These are phyloP conservation scores for Fusarium sp. DNA, from an alignment of 2,329 filamentous ascomycete genomes.

Conservation along the genomic window DNA sequence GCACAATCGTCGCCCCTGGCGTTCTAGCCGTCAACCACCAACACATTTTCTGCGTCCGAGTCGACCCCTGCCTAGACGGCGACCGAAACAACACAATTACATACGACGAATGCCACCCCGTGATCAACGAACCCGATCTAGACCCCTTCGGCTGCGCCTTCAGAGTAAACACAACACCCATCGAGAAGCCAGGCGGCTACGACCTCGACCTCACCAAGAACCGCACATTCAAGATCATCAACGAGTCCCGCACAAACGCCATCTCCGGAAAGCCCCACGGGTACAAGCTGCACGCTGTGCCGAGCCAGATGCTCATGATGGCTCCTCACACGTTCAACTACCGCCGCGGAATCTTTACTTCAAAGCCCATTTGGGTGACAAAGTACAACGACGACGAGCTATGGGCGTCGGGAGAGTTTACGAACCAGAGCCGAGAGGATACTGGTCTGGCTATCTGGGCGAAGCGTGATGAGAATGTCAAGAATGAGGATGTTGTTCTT, in stretches of 20 bases:
- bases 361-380: conserved; percentile 57
- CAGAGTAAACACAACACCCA: conserved; percentile 53
- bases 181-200: conserved; percentile 56
- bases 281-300: conserved; percentile 56
- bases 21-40: conserved; percentile 73
- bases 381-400: conserved; percentile 61
- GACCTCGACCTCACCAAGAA: conserved; percentile 61
- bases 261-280: conserved; percentile 46
- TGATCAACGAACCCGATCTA: conserved; percentile 46
- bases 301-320: conserved; percentile 56
- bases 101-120: conserved; percentile 22
- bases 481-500: conserved; percentile 84
- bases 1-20: conserved; percentile 69
- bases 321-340: conserved; percentile 21
- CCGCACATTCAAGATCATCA: conserved; percentile 60
- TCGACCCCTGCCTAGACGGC: conserved; percentile 72
- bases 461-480: conserved; percentile 61
- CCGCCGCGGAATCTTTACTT: conserved; percentile 18
- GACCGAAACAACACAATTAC: conserved; percentile 56
- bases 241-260: conserved; percentile 53
- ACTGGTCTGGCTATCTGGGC: conserved; percentile 44
- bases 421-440: conserved; percentile 60
- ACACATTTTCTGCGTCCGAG: conserved; percentile 70
- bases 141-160: conserved; percentile 65
- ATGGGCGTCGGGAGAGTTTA: conserved; percentile 63